Evolutionary conservation across 805 yeast genomes (phyloP), one percentile per base, ranked within the genome.

Genomic region (Starmerella potacharoeniae): DNA sequence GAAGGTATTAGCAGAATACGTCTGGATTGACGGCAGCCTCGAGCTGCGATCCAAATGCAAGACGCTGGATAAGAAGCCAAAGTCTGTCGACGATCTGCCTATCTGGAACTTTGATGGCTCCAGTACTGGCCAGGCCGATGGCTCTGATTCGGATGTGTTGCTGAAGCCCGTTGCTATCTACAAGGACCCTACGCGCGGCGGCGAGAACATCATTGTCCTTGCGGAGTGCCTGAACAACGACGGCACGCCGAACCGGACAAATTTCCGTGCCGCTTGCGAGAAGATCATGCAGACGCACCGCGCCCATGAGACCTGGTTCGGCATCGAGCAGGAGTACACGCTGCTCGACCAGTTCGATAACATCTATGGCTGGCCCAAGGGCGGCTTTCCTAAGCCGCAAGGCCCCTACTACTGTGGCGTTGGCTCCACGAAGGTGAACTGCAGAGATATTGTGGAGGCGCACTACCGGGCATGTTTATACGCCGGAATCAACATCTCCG

Each of bases 351-450:
- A 86, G 72, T 84, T 73, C 67, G 95, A 86, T 73, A 76, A 84
- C 67, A 89, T 85, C 60, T 93, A 90, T 74, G 97, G 96, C 63
- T 93, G 98, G 98, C 98, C 98, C 74, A 83, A 86, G 78, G 97
- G 97, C 66, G 98, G 97, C 61, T 93, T 80, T 95, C 98, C 98
- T 71, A 97, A 96, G 65, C 97, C 98, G 62, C 98, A 93, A 77
- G 98, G 98, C 64, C 98, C 98, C 60, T 93, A 93, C 85, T 93
- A 93, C 83, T 93, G 98, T 80, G 98, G 97, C 82, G 98, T 93
- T 63, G 98, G 98, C 76, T 80, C 96, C 67, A 96, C 97, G 70
- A 90, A 88, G 77, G 98, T 91, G 61, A 87, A 84, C 73, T 96
- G 97, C 69, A 83, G 98, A 77, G 98, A 93, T 71, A 89, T 91